A percentile compares a stretch with the other conserved stretches of the same genome.
These are phyloP conservation scores for Alternaria arbusti DNA, from an alignment of 2,329 filamentous ascomycete genomes.

Conservation along the genomic window DNA sequence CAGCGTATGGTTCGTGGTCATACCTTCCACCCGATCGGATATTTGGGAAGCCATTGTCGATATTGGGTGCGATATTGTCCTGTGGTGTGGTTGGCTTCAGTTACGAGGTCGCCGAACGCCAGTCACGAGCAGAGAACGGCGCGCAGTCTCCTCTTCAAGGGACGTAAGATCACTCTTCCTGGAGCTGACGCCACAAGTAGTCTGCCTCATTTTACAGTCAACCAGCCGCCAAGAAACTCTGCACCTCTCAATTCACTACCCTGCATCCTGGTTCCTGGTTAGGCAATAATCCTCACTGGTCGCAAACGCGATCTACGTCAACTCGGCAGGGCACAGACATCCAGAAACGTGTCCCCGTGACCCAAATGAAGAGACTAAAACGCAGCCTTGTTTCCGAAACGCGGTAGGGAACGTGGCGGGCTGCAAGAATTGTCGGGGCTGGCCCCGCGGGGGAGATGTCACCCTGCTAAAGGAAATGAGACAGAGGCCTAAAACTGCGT, in stretches of 20 bases:
- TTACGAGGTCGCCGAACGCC: not conserved
- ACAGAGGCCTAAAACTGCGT: not conserved
- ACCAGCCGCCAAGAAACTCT: not conserved
- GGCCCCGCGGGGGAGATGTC: not conserved
- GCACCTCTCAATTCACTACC: not conserved
- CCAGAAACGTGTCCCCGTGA: not conserved
- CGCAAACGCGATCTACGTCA: not conserved
- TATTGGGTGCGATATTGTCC: not conserved
- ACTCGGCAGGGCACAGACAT: not conserved
- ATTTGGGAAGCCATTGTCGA: not conserved
- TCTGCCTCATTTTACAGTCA: not conserved
- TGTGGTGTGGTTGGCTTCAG: not conserved
- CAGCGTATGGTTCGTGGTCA: slow-evolving; percentile 8
- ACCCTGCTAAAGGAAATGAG: not conserved
- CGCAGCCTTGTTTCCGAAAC: not conserved
- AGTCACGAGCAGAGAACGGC: not conserved
- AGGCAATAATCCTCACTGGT: not conserved
- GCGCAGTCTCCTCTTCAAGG: not conserved
- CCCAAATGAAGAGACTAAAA: not conserved
- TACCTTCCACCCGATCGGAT: slow-evolving; percentile 1
- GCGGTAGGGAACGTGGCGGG: not conserved
- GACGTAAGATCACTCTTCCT: not conserved
- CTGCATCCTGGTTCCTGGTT: not conserved
- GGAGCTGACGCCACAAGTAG: not conserved
- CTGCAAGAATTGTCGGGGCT: not conserved